A percentile compares a stretch with the other conserved stretches of the same genome.
Evolutionary conservation across 2,329 filamentous ascomycete genomes (phyloP).

Genomic region (Colletotrichum orchidophilum): DNA sequence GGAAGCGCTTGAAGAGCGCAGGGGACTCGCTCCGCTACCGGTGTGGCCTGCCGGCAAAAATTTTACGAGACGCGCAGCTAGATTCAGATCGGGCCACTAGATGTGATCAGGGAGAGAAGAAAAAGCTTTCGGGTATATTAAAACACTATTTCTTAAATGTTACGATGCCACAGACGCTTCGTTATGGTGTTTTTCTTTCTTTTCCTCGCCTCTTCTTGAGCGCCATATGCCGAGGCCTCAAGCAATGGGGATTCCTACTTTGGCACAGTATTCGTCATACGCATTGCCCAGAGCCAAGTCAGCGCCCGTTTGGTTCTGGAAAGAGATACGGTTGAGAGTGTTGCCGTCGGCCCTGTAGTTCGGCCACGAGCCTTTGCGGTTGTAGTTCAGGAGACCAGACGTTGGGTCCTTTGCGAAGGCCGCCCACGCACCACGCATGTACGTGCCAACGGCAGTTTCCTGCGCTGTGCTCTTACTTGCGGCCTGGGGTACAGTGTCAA

Average conservation of each 20-base stretch:
- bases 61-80: too few species aligned
- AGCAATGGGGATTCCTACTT: not conserved
- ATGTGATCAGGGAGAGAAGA: too few species aligned
- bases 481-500: conserved; percentile 40
- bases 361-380: conserved; percentile 40
- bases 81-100: too few species aligned
- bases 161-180: not conserved
- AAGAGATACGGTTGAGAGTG: conserved; percentile 40
- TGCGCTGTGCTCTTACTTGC: conserved; percentile 36
- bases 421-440: conserved; percentile 49
- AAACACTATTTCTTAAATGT: not conserved
- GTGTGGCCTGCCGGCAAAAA: too few species aligned
- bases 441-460: conserved; percentile 42
- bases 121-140: not conserved
- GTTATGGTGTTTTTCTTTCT: not conserved
- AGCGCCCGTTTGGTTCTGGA: conserved; percentile 40
- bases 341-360: conserved; percentile 22
- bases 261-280: conserved; percentile 28
- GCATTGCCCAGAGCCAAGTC: conserved; percentile 35
- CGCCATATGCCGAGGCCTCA: not conserved
- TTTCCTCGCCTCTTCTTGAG: not conserved
- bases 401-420: conserved; percentile 49
- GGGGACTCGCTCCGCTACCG: too few species aligned
- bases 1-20: not conserved
- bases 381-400: conserved; percentile 42